Evolutionary conservation across 2,329 filamentous ascomycete species (phyloP), one percentile per base, ranked within the genome.

Genomic region (Colletotrichum acutatum): DNA sequence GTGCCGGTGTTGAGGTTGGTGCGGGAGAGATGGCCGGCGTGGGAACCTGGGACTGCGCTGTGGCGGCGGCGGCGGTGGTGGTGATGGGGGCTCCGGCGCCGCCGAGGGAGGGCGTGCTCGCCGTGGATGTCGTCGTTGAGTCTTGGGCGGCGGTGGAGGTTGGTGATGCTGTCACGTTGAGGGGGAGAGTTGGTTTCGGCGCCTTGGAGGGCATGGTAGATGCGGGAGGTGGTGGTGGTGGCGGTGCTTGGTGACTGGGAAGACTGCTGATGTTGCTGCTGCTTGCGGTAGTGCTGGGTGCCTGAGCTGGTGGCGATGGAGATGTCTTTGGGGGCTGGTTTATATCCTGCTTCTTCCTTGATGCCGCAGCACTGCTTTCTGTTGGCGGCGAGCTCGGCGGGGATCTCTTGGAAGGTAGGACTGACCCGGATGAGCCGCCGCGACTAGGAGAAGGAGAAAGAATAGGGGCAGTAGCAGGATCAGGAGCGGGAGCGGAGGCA

Each of bases 171-270:
- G 71, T 32, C 74, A 11, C n/a, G 53, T 30, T 57, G 5, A 57
- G 26, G 16, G 26, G 26, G 11, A 11, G 14, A n/a, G 54, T 34
- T 28, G 28, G 6, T 57, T 24, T 34, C 26, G 28, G 54, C 12
- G 26, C 34, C 11, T 70, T 71, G 4, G 76, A 76, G 16, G 76
- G 64, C 57, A 77, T 75, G 32, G 72, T 71, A 2, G 19, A 22
- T 19, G 5, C 22, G 53, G 9, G 37, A 57, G 6, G 49, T 16
- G 6, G 22, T 9, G 11, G 16, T 37, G 9, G 37, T 52, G 6
- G 49, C 12, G 6, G 22, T 9, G 11, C n/a, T 37, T 19, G 56
- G 5, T 49, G 42, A 22, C 42, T 22, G 19, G 42, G 8, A 22
- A 22, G 4, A 9, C 3, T 12, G 42, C 11, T n/a, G 24, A 42